Evolutionary conservation across 2,329 filamentous ascomycete species (phyloP).

Genomic region (Penicillium sp.): DNA sequence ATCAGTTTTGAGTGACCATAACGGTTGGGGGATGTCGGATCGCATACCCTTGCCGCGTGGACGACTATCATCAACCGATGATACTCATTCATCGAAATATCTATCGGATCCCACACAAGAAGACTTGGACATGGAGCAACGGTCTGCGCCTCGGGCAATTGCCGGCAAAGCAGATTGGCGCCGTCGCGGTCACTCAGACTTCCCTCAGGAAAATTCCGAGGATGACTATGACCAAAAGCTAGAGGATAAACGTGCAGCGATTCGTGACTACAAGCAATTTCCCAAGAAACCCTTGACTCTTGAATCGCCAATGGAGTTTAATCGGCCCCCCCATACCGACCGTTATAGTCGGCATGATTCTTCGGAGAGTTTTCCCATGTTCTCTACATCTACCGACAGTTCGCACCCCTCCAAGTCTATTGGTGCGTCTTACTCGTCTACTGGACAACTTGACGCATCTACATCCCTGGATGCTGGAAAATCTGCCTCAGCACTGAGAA

Average conservation of each 20-base stretch:
- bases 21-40: constrained; percentile 34
- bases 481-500: constrained; percentile 11
- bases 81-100: constrained; percentile 23
- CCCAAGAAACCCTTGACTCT: constrained; percentile 53
- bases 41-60: constrained; percentile 23
- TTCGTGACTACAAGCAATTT: constrained; percentile 51
- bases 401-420: constrained; percentile 56
- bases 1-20: constrained; percentile 44
- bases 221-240: constrained; percentile 42
- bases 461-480: constrained; percentile 23
- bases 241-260: constrained; percentile 45
- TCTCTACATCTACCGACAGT: constrained; percentile 60
- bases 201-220: constrained; percentile 30
- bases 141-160: constrained; percentile 45
- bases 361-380: constrained; percentile 63
- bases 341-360: constrained; percentile 55
- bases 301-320: constrained; percentile 41
- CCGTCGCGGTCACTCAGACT: constrained; percentile 26
- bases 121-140: constrained; percentile 33
- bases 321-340: constrained; percentile 32
- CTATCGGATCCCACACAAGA: constrained; percentile 24
- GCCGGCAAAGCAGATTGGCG: constrained; percentile 41
- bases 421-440: constrained; percentile 51
- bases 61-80: constrained; percentile 30
- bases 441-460: constrained; percentile 27